A percentile compares a stretch with the other conserved stretches of the same genome.
phyloP scores from a whole-genome alignment of 352 stramenopile genomes.

The Globisporangium nodosum region DNA sequence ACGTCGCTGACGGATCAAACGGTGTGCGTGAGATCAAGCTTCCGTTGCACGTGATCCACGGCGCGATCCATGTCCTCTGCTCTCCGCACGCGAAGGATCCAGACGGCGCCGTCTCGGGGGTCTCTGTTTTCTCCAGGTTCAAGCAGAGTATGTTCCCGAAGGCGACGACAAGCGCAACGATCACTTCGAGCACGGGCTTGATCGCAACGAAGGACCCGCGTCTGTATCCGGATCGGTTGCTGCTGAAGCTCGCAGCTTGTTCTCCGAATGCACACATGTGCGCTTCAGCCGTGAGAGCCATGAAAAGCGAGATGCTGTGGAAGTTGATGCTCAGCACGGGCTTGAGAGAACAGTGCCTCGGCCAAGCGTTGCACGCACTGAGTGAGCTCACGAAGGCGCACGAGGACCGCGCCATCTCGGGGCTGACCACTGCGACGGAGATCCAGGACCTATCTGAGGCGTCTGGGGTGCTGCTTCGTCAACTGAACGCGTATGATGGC shows the following conservation, averaged over 20 bases:
- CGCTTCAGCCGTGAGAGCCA: conserved; percentile 41
- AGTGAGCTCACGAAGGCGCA: conserved; percentile 28
- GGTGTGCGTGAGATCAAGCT: conserved; percentile 77
- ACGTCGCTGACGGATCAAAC: conserved; percentile 55
- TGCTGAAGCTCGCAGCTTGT: conserved; percentile 54
- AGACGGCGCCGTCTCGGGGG: conserved; percentile 1
- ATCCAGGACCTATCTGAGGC: conserved; percentile 4
- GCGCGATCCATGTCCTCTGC: conserved; percentile 60
- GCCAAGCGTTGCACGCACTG: conserved; percentile 23
- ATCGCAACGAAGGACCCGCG: conserved; percentile 72
- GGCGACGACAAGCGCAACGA: conserved; percentile 34
- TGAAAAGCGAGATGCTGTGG: conserved; percentile 55
- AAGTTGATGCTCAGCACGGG: conserved; percentile 44
- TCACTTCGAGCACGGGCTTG: conserved; percentile 59
- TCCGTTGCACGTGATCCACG: conserved; percentile 59
- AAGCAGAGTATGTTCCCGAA: conserved; percentile 64
- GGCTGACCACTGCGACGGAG: conserved; percentile 20
- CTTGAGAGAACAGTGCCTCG: conserved; percentile 35
- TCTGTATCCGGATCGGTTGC: conserved; percentile 58
- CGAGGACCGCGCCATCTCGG: conserved; percentile 34
- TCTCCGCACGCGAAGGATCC: conserved; percentile 36
- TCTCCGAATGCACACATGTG: conserved; percentile 41
- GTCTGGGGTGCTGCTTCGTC: background rate
- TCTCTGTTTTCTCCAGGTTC: conserved; percentile 28
- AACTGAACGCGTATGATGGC: conserved; percentile 7